Evolutionary conservation across 306 rosid species (phyloP).

Genomic region (Corylus heterophylla): DNA sequence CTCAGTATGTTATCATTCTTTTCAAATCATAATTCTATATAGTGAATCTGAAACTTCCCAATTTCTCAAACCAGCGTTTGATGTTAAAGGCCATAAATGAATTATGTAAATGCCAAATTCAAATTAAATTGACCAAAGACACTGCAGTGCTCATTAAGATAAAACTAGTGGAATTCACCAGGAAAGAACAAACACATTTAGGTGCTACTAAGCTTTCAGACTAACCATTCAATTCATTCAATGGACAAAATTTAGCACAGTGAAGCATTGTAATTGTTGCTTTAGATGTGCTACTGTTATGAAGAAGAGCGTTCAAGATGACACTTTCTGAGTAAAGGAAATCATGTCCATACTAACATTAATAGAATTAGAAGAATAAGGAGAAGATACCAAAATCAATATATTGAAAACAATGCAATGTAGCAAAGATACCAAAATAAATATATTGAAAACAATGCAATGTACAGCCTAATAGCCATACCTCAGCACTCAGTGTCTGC

Average conservation of each 20-base stretch:
- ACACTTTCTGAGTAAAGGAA: background rate
- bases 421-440: background rate
- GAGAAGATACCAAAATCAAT: background rate
- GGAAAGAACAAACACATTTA: background rate
- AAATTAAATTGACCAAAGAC: background rate
- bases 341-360: constrained; percentile 4
- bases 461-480: constrained; percentile 33
- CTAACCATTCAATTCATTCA: background rate
- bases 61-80: background rate
- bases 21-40: background rate
- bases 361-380: constrained; percentile 13
- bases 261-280: background rate
- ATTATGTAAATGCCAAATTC: background rate
- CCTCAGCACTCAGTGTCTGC: constrained; percentile 88
- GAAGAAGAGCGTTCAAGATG: background rate
- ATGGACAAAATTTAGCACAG: background rate
- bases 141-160: background rate
- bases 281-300: background rate
- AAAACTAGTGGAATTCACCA: background rate
- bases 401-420: constrained; percentile 1
- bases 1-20: background rate
- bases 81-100: background rate
- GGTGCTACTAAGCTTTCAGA: background rate
- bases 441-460: constrained; percentile 4
- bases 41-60: constrained; percentile 4